Conservation (phyloP, 495 filamentous ascomycete species). For the Trypethelium eluteriae region DNA sequence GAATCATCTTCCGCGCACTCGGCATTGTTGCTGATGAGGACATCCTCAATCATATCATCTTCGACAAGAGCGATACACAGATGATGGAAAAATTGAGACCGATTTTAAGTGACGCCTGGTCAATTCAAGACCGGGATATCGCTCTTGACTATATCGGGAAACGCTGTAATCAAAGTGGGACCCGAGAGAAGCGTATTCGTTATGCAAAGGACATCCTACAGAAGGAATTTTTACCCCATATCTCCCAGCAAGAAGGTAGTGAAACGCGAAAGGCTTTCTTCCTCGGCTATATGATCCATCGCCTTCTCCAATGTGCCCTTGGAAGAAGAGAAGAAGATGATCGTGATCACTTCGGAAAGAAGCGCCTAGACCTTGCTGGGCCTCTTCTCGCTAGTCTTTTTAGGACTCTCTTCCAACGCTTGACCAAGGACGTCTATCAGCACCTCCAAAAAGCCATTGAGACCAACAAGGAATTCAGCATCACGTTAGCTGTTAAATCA, state of each 20-base stretch:
- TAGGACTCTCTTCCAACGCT: constrained; percentile 73
- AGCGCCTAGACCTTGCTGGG: constrained; percentile 90
- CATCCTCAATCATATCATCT: constrained; percentile 94
- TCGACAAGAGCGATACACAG: constrained; percentile 85
- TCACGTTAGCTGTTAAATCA: constrained; percentile 85
- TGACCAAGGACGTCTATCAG: constrained; percentile 79
- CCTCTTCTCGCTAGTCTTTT: constrained; percentile 91
- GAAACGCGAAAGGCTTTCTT: constrained; percentile 97
- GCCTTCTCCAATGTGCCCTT: constrained; percentile 81
- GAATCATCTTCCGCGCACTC: constrained; percentile 87
- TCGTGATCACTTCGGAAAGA: constrained; percentile 98
- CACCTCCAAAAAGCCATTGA: constrained; percentile 90
- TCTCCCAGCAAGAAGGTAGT: constrained; percentile 91
- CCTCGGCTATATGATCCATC: constrained; percentile 96
- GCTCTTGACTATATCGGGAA: constrained; percentile 94
- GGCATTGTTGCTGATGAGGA: constrained; percentile 97
- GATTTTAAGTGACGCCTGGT: constrained; percentile 91
- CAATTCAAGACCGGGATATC: constrained; percentile 92
- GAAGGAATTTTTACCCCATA: constrained; percentile 93
- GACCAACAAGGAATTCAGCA: constrained; percentile 74
- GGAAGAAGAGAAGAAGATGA: constrained; percentile 90
- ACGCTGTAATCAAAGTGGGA: constrained; percentile 69
- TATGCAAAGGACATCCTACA: constrained; percentile 91
- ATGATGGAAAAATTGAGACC: constrained; percentile 97
- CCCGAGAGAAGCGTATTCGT: constrained; percentile 77